Base-by-base conservation (phyloP, 805 yeast genomes). In the Saccharomycopsis guyanensis region DNA sequence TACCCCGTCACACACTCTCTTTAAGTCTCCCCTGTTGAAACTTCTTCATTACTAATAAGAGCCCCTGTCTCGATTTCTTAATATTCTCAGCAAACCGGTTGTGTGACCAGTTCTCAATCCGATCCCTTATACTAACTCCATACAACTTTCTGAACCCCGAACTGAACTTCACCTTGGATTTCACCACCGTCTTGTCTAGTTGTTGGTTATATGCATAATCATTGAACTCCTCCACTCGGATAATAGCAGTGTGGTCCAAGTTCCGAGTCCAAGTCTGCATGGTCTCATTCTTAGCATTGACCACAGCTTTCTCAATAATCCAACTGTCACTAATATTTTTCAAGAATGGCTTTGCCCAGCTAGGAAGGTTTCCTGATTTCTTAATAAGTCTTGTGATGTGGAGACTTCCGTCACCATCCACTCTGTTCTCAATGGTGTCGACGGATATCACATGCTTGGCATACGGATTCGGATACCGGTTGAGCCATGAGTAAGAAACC, bases 31-130 rank as follows among this genome's bases (percentile, higher is more conserved):
- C 29, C 29, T 25, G 29, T 10, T 25, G 29, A 10, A 80, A 66
- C 53, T 68, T 70, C 52, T 79, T 77, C 87, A 89, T 83, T 16
- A 86, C 96, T 61, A 75, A 76, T 43, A 75, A 68, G 73, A 89
- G 73, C 2, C 96, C 96, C 52, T 74, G 66, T 53, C 86, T 72
- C 15, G 88, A 78, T 53, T 75, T 77, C 44, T 63, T 66, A 51
- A 85, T 66, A 59, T 87, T 84, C 46, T 80, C 80, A 39, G 76
- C 70, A 60, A 89, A 86, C 60, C 73, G 75, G 18, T 70, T 70
- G 56, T 75, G 79, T 24, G 94, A 78, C 95, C 96, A 87, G 29
- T 70, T 69, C 62, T 89, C 97, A 43, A 89, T 85, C 53, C 80
- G 71, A 57, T 78, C 77, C 57, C 77, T 82, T 55, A 89, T 69